Percentiles rank a stretch among this genome's conserved stretches.
Conservation (phyloP, 306 rosid species). For the Lathyrus tuberosus region DNA sequence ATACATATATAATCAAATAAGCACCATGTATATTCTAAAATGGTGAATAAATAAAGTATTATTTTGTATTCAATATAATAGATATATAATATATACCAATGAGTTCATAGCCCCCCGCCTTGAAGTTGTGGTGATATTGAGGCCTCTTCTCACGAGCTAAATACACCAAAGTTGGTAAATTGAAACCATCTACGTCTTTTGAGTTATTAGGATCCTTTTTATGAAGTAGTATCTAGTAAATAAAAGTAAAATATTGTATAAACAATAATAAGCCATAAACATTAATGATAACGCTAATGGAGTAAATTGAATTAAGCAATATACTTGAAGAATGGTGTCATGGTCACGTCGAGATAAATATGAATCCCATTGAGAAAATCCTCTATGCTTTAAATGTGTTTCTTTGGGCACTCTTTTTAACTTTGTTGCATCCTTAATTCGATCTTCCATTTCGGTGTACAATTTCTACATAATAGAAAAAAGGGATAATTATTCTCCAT, state of each 20-base stretch:
- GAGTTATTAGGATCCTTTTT: conserved; percentile 51
- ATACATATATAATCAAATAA: not conserved
- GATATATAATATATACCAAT: conserved; percentile 49
- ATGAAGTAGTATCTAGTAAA: conserved; percentile 65
- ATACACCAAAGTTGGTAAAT: conserved; percentile 72
- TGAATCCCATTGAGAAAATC: conserved; percentile 71
- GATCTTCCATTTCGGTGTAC: conserved; percentile 49
- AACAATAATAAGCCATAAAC: not conserved
- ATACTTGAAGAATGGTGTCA: conserved; percentile 69
- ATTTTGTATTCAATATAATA: not conserved
- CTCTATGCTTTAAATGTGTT: conserved; percentile 44
- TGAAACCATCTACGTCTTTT: conserved; percentile 56
- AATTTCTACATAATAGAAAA: too few species aligned
- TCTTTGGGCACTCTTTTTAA: conserved; percentile 59
- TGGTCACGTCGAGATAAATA: conserved; percentile 69
- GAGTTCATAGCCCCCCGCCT: conserved; percentile 97
- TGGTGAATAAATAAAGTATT: too few species aligned
- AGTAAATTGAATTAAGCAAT: conserved; percentile 12
- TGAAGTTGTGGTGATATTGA: conserved; percentile 67
- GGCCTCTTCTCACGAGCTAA: conserved; percentile 90
- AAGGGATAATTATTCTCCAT: too few species aligned
- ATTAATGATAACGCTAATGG: not conserved
- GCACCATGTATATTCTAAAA: too few species aligned
- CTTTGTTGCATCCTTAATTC: conserved; percentile 50
- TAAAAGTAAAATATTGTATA: not conserved